Conservation (phyloP, 2,329 filamentous ascomycete genomes). For the Fusarium sp. region DNA sequence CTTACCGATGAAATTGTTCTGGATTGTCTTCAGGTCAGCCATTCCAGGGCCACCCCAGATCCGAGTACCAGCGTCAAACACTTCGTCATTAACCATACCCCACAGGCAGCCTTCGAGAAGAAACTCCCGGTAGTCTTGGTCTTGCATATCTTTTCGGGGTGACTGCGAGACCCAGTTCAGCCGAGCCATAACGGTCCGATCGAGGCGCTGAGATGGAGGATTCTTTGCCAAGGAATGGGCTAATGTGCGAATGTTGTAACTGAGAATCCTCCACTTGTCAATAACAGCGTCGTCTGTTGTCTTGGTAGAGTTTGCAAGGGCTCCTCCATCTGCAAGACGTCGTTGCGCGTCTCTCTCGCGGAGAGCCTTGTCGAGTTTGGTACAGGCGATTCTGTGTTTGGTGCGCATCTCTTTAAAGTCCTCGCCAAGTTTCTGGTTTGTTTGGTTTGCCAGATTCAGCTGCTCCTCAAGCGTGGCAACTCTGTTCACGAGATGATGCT, state of each 20-base stretch:
- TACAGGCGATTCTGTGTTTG: neutral
- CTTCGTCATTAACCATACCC: neutral
- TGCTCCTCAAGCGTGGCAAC: neutral
- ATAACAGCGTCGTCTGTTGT: conserved; percentile 14
- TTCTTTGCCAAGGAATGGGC: neutral
- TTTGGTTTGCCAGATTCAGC: neutral
- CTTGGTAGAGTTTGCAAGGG: conserved; percentile 18
- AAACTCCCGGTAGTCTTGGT: neutral
- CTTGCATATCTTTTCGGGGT: rapidly evolving
- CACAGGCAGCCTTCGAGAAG: conserved; percentile 15
- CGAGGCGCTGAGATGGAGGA: rapidly evolving
- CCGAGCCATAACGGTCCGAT: rapidly evolving
- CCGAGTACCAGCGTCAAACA: neutral
- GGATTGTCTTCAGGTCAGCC: rapidly evolving
- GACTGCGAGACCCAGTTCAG: rapidly evolving
- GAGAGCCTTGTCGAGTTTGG: neutral
- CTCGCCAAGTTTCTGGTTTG: neutral
- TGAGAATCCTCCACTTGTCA: conserved; percentile 26
- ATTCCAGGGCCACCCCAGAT: neutral
- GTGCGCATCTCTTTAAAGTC: neutral
- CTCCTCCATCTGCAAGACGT: neutral
- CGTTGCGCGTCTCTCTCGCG: conserved; percentile 2
- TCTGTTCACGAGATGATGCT: neutral
- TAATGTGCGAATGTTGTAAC: conserved; percentile 28
- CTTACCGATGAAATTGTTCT: neutral